Percentiles rank a stretch among this genome's conserved stretches.
These are phyloP conservation scores for Hymenoscyphus infarciens DNA, from an alignment of 2,329 filamentous ascomycete species.

Conservation along the genomic window DNA sequence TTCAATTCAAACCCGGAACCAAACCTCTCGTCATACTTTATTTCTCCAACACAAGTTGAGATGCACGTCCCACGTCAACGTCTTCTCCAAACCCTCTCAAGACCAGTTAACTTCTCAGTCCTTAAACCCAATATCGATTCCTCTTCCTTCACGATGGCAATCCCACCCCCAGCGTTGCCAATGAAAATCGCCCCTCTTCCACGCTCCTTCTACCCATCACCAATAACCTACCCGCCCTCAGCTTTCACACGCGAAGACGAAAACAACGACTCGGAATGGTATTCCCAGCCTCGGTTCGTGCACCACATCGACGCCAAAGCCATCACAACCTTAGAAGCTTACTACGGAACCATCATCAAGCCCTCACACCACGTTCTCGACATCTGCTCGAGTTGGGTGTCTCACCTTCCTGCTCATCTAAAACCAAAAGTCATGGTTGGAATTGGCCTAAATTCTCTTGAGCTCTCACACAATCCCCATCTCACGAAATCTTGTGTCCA, in stretches of 20 bases:
- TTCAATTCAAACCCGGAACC: too few species aligned
- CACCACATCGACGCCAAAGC: constrained; percentile 52
- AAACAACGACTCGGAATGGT: constrained; percentile 25
- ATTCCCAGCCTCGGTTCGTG: constrained; percentile 44
- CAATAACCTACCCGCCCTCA: constrained; percentile 18
- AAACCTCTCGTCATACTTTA: background rate
- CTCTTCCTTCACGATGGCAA: constrained; percentile 13
- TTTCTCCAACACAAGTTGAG: background rate
- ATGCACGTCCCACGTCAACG: background rate
- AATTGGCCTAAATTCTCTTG: constrained; percentile 45
- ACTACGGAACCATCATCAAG: constrained; percentile 45
- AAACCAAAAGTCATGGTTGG: constrained; percentile 39
- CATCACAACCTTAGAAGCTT: constrained; percentile 41
- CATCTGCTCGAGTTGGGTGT: constrained; percentile 49
- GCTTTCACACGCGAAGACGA: constrained; percentile 26
- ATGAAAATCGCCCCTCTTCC: constrained; percentile 22
- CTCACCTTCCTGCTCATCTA: constrained; percentile 32
- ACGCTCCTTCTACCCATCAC: constrained; percentile 24
- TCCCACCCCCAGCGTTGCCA: constrained; percentile 1
- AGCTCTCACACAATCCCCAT: constrained; percentile 42
- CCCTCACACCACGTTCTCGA: constrained; percentile 43
- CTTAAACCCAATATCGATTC: background rate
- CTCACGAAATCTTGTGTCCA: constrained; percentile 36
- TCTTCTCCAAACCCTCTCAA: background rate
- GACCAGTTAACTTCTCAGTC: background rate